Base-by-base conservation (phyloP, 352 stramenopile species). In the Thalassiosira livingstoniorum region DNA sequence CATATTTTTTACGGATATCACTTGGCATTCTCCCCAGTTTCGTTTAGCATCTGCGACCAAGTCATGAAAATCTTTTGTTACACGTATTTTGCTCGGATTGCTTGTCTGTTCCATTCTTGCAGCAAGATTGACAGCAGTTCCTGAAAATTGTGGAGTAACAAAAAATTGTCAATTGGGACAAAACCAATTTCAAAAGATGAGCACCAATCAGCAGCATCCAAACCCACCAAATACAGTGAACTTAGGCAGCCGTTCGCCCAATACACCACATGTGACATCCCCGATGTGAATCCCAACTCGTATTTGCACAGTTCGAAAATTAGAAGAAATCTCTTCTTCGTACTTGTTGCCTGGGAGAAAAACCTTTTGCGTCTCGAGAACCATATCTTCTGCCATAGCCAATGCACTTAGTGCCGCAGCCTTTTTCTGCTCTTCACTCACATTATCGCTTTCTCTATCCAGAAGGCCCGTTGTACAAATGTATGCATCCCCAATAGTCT, bases 401-500 rank as follows among this genome's bases (percentile, higher is more conserved):
- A 83, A 43, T n/a, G 53, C 61, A 55, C 68, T 78, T 13, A 71
- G 29, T 53, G 76, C 76, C 2, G 75, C 75, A 66, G 71, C 35
- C 37, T 68, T 64, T 18, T 57, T 53, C 35, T 61, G 51, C 7
- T 66, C 61, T 65, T 45, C 58, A 72, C 4, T 15, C 21, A 27
- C 21, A 68, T 67, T 47, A 34, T 67, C 58, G 29, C 31, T 31
- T 58, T 63, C 29, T n/a, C n/a, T n/a, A n/a, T n/a, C n/a, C 2
- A 84, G 54, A 25, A 85, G 21, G 18, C 53, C 53, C 2, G 71
- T 51, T 7, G 71, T 74, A 55, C 61, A 80, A 64, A 98, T 94
- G 77, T 97, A 97, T 4, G 95, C 95, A 83, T 98, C 96, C 18
- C 95, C 95, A 29, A 97, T 98, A 0, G 95, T 97, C 75, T 98